These are phyloP conservation scores for Nannochloris sp. DNA, from an alignment of 139 green algal genomes.

Conservation along the genomic window DNA sequence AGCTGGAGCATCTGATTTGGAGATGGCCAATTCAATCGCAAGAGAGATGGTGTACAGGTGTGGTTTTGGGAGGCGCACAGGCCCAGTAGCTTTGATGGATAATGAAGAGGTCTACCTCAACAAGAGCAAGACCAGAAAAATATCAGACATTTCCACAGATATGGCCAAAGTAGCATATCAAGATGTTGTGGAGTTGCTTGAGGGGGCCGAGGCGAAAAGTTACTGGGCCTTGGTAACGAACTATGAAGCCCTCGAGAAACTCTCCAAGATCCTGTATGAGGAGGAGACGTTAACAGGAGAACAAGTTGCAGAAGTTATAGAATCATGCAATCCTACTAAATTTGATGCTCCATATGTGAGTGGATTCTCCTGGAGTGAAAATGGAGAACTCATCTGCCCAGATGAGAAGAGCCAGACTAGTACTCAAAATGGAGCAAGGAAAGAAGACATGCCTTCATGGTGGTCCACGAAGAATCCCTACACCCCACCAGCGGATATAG, in stretches of 20 bases:
- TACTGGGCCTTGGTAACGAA: constrained; percentile 77
- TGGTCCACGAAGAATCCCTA: constrained; percentile 41
- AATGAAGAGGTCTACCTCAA: constrained; percentile 38
- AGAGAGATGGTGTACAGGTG: constrained; percentile 78
- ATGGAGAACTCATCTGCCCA: constrained; percentile 32
- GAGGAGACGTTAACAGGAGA: constrained; percentile 37
- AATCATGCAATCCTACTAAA: constrained; percentile 14
- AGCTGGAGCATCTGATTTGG: constrained; percentile 34
- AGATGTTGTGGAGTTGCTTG: constrained; percentile 56
- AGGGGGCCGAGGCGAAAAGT: constrained; percentile 80
- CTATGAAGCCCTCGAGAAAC: constrained; percentile 45
- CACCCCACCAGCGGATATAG: constrained; percentile 33
- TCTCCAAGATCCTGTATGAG: constrained; percentile 33
- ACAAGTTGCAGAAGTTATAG: constrained; percentile 37
- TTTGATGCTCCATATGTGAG: constrained; percentile 23
- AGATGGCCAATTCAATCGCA: constrained; percentile 64
- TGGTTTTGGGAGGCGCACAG: constrained; percentile 57
- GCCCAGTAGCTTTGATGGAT: constrained; percentile 66
- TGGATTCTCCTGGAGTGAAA: constrained; percentile 34
- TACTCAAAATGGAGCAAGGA: background rate
- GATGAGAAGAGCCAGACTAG: constrained; percentile 9
- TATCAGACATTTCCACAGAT: constrained; percentile 45
- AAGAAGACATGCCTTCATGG: constrained; percentile 11
- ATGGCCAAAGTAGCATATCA: constrained; percentile 32
- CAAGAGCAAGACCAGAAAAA: background rate